Conservation (phyloP, 202 grass and related monocot genomes). For the Tripidium arundinaceum region DNA sequence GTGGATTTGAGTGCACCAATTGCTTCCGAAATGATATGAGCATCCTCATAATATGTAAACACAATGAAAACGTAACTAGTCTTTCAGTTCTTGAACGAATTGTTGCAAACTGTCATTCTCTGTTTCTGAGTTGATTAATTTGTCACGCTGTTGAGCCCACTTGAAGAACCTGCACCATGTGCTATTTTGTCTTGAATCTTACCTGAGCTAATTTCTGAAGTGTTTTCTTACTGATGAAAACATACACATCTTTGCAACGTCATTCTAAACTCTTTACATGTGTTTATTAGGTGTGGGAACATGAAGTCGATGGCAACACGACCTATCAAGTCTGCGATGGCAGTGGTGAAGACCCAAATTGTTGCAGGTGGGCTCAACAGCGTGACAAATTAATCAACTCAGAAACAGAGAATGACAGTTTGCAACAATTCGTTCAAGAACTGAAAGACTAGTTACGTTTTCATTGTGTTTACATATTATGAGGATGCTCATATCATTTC, state of each 20-base stretch:
- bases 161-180: neutral
- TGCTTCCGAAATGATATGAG: neutral
- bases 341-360: constrained; percentile 82
- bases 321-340: constrained; percentile 61
- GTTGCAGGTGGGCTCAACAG: constrained; percentile 45
- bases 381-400: neutral
- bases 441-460: neutral
- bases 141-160: neutral
- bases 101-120: neutral
- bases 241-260: neutral
- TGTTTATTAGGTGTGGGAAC: constrained; percentile 55
- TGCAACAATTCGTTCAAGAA: neutral
- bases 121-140: neutral
- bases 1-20: neutral
- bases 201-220: neutral
- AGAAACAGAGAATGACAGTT: neutral
- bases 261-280: neutral
- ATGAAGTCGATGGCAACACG: constrained; percentile 32
- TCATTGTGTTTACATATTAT: neutral
- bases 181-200: neutral
- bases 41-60: neutral
- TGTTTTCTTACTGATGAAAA: neutral
- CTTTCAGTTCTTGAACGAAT: neutral
- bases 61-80: neutral
- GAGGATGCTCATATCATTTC: neutral